Conservation (phyloP, 257 asterid genomes). For the Solanum tarijense region DNA sequence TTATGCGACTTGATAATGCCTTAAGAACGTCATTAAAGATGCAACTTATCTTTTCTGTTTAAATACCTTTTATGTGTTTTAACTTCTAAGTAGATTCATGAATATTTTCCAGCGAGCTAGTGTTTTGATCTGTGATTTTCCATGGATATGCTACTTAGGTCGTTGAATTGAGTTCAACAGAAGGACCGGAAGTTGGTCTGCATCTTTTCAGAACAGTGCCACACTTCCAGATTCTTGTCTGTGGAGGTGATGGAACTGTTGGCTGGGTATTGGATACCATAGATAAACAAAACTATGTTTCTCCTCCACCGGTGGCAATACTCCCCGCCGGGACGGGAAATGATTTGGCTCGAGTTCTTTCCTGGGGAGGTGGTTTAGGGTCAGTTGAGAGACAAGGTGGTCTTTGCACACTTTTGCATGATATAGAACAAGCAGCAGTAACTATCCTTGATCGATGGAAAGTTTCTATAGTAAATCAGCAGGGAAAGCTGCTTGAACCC, state of each 20-base stretch:
- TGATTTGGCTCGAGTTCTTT: conserved; percentile 95
- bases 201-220: conserved; percentile 74
- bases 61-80: neutral
- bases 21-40: neutral
- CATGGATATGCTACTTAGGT: conserved; percentile 28
- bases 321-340: conserved; percentile 99
- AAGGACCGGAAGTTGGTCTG: conserved; percentile 93
- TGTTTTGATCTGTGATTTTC: conserved; percentile 5
- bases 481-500: conserved; percentile 51
- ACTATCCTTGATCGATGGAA: conserved; percentile 98
- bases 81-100: neutral
- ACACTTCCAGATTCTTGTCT: conserved; percentile 83
- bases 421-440: conserved; percentile 95
- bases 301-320: conserved; percentile 99
- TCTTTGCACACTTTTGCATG: conserved; percentile 67
- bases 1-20: neutral
- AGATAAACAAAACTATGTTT: conserved; percentile 81
- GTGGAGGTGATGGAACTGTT: conserved; percentile 99
- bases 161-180: conserved; percentile 71
- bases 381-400: conserved; percentile 99
- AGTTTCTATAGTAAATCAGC: conserved; percentile 56
- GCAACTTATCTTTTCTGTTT: neutral
- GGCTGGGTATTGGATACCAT: conserved; percentile 91
- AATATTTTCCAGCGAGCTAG: neutral
- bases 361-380: conserved; percentile 97